Base-by-base conservation (phyloP, 495 filamentous ascomycete genomes). In the Aspergillus steynii region DNA sequence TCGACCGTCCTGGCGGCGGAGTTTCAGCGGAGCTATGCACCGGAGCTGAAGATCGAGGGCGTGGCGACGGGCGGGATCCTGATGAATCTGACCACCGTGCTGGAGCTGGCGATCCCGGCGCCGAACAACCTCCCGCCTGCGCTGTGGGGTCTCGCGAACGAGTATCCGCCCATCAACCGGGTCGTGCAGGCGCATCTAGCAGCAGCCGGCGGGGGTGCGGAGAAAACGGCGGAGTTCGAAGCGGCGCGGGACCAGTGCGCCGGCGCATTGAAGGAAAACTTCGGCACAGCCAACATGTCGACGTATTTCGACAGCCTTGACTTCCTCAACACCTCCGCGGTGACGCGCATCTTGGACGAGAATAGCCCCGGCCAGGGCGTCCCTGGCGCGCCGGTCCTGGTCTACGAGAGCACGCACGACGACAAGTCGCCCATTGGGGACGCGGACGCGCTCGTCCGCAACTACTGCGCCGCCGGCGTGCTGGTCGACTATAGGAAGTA, bases 31-130 rank as follows among this genome's bases (percentile, higher is more conserved):
- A 10, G 25, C 2, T 57, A 57, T 29, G 55, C 55, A 10, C 55
- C 55, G 20, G 55, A 57, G 37, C 34, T 57, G 4, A 57, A 57
- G n/a, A 46, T 57, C 42, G 34, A n/a, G 28, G 55, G 55, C 2
- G 25, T 49, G 10, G 55, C 37, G 9, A 29, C 45, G 4, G 55
- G 55, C 14, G 55, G 55, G 5, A 20, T 57, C 29, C n/a, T 57
- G 9, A 20, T 45, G 2, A 15, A 57, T 29, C 55, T 57, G 14
- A 9, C 4, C 5, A 57, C 46, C 6, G 42, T 49, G 6, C 4
- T 57, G 5, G 37, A 57, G 8, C 15, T 6, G n/a, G 25, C 31
- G 9, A 4, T 47, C 8, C 25, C 32, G 3, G 25, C 55, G 4
- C 20, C 55, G n/a, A 45, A 45, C 9, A 57, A 26, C 8, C 8